Base-by-base conservation (phyloP, 1,284 basidiomycete genomes). In the Malassezia japonica region DNA sequence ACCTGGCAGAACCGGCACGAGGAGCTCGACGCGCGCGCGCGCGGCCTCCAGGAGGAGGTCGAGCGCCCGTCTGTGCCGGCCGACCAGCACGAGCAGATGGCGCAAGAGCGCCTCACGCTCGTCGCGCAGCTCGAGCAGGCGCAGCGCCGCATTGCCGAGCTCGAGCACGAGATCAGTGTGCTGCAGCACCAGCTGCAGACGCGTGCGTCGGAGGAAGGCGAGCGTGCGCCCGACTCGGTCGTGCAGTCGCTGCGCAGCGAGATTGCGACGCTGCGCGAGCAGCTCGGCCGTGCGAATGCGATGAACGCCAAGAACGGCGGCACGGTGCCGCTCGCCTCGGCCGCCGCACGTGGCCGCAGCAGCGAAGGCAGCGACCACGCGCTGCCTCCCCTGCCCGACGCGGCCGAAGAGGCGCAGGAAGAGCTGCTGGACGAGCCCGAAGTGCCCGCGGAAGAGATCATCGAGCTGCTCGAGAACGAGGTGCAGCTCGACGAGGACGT, bases 401-500 rank as follows among this genome's bases (percentile, higher is more conserved):
- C 41, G 25, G 21, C 20, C n/a, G 34, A 21, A 21, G 16, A 27
- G 6, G 16, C 9, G 15, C 3, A 6, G 8, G 44, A 53, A 2
- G 48, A 44, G 32, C 2, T 50, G 32, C 21, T 57, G 35, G 64
- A 62, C 15, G 62, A 67, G 48, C 59, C 83, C 61, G 89, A 95
- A 64, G 87, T 90, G 71, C 83, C 87, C 13, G 84, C 86, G 0
- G 90, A 96, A 72, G 90, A 96, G 77, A 92, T 96, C 76, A 88
- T 95, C 61, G 80, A 85, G 48, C 78, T 96, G 39, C 83, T 99
- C 78, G 87, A 92, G 68, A 88, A 96, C 69, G 81, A 84, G 62
- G 88, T 87, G 70, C 84, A 81, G 46, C 76, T 98, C 48, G 94
- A 99, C 67, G 87, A 94, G 70, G 94, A 99, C 70, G 85, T 96